Conservation (phyloP, 371 early-diverging fungal species). For the Mortierella sp. region DNA sequence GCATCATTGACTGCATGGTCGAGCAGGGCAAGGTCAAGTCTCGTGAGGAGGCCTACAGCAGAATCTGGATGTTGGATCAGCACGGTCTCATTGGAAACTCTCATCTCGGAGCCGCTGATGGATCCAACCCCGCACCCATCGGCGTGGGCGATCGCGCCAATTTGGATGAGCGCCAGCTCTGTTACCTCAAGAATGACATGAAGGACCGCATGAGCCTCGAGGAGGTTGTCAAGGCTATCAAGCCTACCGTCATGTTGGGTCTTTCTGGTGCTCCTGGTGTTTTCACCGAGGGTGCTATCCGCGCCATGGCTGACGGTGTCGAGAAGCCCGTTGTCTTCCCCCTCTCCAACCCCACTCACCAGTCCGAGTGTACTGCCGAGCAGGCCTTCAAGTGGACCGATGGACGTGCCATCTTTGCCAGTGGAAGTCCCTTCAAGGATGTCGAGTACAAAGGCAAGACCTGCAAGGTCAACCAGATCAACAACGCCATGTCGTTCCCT, state of each 20-base stretch:
- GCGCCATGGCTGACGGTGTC: constrained; percentile 69
- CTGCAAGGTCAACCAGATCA: constrained; percentile 73
- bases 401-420: constrained; percentile 74
- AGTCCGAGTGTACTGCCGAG: constrained; percentile 76
- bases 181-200: constrained; percentile 68
- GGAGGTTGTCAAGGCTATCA: constrained; percentile 68
- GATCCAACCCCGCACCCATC: constrained; percentile 10
- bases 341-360: constrained; percentile 73
- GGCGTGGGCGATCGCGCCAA: constrained; percentile 61
- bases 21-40: constrained; percentile 69
- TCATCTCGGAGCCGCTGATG: constrained; percentile 18
- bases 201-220: constrained; percentile 66
- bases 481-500: constrained; percentile 73
- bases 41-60: constrained; percentile 72
- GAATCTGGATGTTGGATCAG: constrained; percentile 73
- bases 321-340: constrained; percentile 76
- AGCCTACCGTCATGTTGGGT: constrained; percentile 76
- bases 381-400: constrained; percentile 74
- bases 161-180: constrained; percentile 67
- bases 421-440: constrained; percentile 72
- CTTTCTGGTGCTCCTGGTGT: constrained; percentile 71
- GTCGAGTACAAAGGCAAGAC: constrained; percentile 61
- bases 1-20: constrained; percentile 74
- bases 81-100: constrained; percentile 56
- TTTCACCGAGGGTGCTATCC: constrained; percentile 68